Evolutionary conservation across 768 basidiomycete genomes (phyloP).

Genomic region (Udeniomyces megalosporus): DNA sequence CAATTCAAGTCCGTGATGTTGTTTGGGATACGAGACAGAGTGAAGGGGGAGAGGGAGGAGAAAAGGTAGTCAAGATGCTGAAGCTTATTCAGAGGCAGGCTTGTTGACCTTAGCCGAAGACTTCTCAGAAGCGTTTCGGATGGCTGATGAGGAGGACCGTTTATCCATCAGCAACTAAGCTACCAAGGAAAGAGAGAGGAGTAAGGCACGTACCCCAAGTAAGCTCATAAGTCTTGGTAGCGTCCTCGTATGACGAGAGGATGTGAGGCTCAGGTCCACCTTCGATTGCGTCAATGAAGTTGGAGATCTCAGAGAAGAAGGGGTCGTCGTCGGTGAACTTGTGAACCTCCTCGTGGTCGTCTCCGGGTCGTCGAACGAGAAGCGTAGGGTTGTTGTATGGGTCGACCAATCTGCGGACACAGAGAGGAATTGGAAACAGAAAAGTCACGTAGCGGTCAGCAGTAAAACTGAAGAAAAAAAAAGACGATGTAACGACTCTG

Average conservation of each 20-base stretch:
- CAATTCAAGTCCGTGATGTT: too few species aligned
- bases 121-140: slow-evolving; percentile 2
- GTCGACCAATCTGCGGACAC: slow-evolving; percentile 37
- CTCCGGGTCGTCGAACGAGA: slow-evolving; percentile 45
- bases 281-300: slow-evolving; percentile 75
- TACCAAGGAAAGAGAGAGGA: neutral
- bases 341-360: slow-evolving; percentile 30
- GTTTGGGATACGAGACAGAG: too few species aligned
- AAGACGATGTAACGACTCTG: neutral
- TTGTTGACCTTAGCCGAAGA: neutral
- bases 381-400: slow-evolving; percentile 86
- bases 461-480: too few species aligned
- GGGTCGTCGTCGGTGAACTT: slow-evolving; percentile 16
- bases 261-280: slow-evolving; percentile 68
- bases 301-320: slow-evolving; percentile 72
- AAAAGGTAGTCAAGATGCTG: too few species aligned
- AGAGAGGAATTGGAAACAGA: neutral
- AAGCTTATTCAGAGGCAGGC: neutral
- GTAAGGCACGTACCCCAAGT: slow-evolving; percentile 14
- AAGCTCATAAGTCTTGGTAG: slow-evolving; percentile 25
- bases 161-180: too few species aligned
- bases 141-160: too few species aligned
- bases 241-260: slow-evolving; percentile 70
- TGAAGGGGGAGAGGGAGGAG: too few species aligned
- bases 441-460: too few species aligned